Evolutionary conservation across 1,139 yeast species (phyloP), one percentile per base, ranked within the genome.

Genomic region (Suhomyces bolitotheri): DNA sequence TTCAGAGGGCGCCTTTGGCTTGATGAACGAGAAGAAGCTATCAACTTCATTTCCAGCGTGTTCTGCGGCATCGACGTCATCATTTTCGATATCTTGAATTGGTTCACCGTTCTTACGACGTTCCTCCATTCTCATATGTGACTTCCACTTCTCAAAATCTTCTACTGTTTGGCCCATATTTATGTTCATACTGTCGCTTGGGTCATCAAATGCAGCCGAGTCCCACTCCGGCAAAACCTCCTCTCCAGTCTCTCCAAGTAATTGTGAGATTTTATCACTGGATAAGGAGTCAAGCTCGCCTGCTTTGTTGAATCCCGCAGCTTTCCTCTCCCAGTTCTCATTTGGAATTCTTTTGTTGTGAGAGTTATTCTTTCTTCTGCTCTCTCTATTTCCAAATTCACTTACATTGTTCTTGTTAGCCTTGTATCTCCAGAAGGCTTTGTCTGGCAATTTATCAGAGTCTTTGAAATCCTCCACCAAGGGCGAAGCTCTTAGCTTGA

Each of bases 61-160:
- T 36, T 50, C 56, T 3, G 56, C 54, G 15, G 13, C 22, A n/a
- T 25, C 34, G n/a, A n/a, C n/a, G 27, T 19, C 29, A 7, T 28
- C 33, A 14, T 21, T 11, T 2, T 30, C 9, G 7, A 11, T 28
- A 3, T 33, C 44, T 5, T 32, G 35, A 3, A 31, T 7, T 10
- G 43, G 46, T 36, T 69, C 77, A 12, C 80, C 82, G 35, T 71
- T 70, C 47, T 71, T 71, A 41, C 65, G 71, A 30, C 72, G 70
- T 34, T 80, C 83, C 51, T 78, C 76, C 34, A 64, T 64, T 46
- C 73, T 74, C 80, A 79, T 76, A 50, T 71, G 71, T 32, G 73
- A 66, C 56, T 80, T 82, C 87, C 89, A 81, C 45, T 71, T 68
- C 53, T 82, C 89, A 51, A 83, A 83, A 49, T 82, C 92, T 36